Evolutionary conservation across 1,139 yeast species (phyloP).

Genomic region (Diutina catenulata): DNA sequence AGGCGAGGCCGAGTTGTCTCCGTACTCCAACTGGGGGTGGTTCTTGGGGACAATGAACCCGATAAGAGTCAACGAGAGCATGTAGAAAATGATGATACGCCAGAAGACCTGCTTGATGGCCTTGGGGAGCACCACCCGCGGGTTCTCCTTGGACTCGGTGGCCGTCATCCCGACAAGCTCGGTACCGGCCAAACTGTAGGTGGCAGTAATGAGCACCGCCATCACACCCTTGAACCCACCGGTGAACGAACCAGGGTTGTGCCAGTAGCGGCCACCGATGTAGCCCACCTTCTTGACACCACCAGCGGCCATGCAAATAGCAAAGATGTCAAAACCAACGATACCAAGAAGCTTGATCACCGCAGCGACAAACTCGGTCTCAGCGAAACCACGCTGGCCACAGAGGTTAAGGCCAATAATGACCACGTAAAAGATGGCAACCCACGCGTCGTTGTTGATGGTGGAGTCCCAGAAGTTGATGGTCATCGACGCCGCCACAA

Average conservation of each 20-base stretch:
- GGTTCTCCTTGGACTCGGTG: constrained; percentile 44
- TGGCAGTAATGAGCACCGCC: constrained; percentile 29
- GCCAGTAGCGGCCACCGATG: constrained; percentile 48
- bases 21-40: constrained; percentile 1
- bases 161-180: constrained; percentile 80
- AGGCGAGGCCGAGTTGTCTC: constrained; percentile 28
- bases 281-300: constrained; percentile 50
- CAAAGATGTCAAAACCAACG: constrained; percentile 57
- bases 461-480: constrained; percentile 52
- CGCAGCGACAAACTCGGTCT: constrained; percentile 54
- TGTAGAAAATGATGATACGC: constrained; percentile 29
- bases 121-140: constrained; percentile 26
- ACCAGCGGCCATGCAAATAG: constrained; percentile 45
- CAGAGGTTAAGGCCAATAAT: constrained; percentile 41
- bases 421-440: constrained; percentile 47
- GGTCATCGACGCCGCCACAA: constrained; percentile 61
- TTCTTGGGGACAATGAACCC: constrained; percentile 28
- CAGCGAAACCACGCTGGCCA: constrained; percentile 56
- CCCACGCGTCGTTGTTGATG: constrained; percentile 57
- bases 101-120: constrained; percentile 34
- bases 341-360: constrained; percentile 50
- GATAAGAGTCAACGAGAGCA: constrained; percentile 28
- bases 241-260: constrained; percentile 52
- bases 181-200: constrained; percentile 41
- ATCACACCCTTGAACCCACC: constrained; percentile 46